Evolutionary conservation across 78 protist genomes (phyloP).

Genomic region (Diacronema lutheri): DNA sequence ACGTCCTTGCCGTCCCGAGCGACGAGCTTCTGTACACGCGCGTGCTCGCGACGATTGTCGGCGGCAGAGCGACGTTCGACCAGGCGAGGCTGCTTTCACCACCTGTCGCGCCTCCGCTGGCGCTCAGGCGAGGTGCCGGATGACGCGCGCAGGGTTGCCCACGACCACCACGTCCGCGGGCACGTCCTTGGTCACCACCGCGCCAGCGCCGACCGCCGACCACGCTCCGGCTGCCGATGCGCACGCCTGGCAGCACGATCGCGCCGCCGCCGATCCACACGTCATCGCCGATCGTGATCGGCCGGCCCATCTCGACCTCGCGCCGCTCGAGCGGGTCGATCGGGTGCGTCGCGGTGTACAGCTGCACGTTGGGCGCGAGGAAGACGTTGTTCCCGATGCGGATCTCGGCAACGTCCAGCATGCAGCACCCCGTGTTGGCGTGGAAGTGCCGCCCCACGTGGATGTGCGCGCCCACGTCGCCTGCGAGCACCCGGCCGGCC

Average conservation of each 20-base stretch:
- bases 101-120: too few species aligned
- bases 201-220: constrained; percentile 70
- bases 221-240: constrained; percentile 43
- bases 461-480: constrained; percentile 66
- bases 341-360: constrained; percentile 68
- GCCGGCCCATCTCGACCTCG: too few species aligned
- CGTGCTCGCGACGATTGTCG: too few species aligned
- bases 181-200: constrained; percentile 64
- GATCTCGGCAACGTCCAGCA: constrained; percentile 28
- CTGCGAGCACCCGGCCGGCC: too few species aligned
- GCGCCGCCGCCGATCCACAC: constrained; percentile 56
- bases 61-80: too few species aligned
- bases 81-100: too few species aligned
- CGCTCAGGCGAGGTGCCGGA: too few species aligned
- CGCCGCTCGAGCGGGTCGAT: not conserved
- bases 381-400: constrained; percentile 45
- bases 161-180: constrained; percentile 42
- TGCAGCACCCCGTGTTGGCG: constrained; percentile 38
- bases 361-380: constrained; percentile 54
- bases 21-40: too few species aligned
- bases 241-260: constrained; percentile 56
- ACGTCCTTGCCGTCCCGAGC: not conserved
- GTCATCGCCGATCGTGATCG: constrained; percentile 34
- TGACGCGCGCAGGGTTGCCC: constrained; percentile 53
- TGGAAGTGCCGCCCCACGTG: constrained; percentile 23